Percentiles rank a stretch among this genome's conserved stretches.
Evolutionary conservation across 331 rosid species (phyloP).

Genomic region (Malus hybrid): DNA sequence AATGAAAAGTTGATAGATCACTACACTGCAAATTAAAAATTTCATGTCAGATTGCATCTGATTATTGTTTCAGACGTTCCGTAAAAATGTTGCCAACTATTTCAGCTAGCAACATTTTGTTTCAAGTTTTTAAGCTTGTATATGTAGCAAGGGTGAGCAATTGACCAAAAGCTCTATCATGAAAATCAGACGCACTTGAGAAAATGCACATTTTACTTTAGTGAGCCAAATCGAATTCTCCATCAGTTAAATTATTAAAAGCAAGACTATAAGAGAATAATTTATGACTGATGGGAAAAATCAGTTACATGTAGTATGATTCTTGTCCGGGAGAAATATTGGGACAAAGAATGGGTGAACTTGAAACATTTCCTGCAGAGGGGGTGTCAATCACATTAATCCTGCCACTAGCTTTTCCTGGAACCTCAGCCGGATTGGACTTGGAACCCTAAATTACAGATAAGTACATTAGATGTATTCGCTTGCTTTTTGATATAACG

Average conservation of each 20-base stretch:
- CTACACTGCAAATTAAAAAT: not conserved
- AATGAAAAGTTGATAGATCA: not conserved
- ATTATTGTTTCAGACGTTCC: not conserved
- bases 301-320: slow-evolving; percentile 56
- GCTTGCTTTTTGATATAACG: not conserved
- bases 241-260: not conserved
- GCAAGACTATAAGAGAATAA: not conserved
- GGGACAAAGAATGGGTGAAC: slow-evolving; percentile 53
- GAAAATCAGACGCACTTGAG: not conserved
- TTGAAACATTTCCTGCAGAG: slow-evolving; percentile 8
- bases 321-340: slow-evolving; percentile 34
- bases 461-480: not conserved
- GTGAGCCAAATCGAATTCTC: not conserved
- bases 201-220: not conserved
- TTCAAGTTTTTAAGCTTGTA: not conserved
- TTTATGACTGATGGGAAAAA: slow-evolving; percentile 7
- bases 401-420: slow-evolving; percentile 21
- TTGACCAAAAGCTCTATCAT: no score
- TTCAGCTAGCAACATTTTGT: not conserved
- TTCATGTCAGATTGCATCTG: not conserved
- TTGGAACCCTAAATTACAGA: slow-evolving; percentile 18
- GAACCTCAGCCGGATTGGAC: slow-evolving; percentile 26
- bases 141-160: not conserved
- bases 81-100: not conserved
- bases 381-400: slow-evolving; percentile 17